Evolutionary conservation across 2,329 filamentous ascomycete genomes (phyloP), one percentile per base, ranked within the genome.

Genomic region (Nemania sp.): DNA sequence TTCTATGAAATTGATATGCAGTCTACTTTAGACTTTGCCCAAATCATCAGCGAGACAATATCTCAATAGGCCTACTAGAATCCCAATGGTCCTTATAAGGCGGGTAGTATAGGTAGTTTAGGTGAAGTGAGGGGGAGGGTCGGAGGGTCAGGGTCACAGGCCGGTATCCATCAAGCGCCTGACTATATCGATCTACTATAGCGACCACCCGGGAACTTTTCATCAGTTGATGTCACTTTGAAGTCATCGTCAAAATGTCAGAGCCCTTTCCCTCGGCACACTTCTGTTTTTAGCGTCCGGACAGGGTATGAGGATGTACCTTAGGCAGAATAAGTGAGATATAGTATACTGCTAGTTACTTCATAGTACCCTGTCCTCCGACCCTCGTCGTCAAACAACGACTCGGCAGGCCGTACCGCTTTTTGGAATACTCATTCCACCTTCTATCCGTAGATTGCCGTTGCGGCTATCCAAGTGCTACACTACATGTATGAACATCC

Each of bases 221-320:
- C 40, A 37, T 50, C 25, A 29, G 15, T 50, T 62, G 55, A 62
- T 59, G 59, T 62, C 59, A 59, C 54, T 39, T 54, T 51, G 47
- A 45, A 49, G 53, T 45, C 54, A 47, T 54, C 5, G 20, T 32
- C 34, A 32, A n/a, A 49, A 25, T 34, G 13, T 20, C 20, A 50
- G 18, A 20, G 17, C 51, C 50, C 45, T 39, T 46, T 29, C n/a
- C n/a, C n/a, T n/a, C n/a, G n/a, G n/a, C n/a, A 29, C 25, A 29
- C 3, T 29, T 29, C 25, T 29, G 25, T 29, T 29, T 29, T 7
- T 29, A 29, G 25, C 25, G 25, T 29, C 25, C 25, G 3, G 3
- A 29, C 25, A 7, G 3, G 25, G 25, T 29, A 29, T 29, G 7
- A 29, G 25, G 4, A 29, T 3, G 25, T 29, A 29, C 25, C 25